Percentiles rank a stretch among this genome's conserved stretches.
phyloP scores from a whole-genome alignment of 805 yeast genomes.

The Ogataea polymorpha region DNA sequence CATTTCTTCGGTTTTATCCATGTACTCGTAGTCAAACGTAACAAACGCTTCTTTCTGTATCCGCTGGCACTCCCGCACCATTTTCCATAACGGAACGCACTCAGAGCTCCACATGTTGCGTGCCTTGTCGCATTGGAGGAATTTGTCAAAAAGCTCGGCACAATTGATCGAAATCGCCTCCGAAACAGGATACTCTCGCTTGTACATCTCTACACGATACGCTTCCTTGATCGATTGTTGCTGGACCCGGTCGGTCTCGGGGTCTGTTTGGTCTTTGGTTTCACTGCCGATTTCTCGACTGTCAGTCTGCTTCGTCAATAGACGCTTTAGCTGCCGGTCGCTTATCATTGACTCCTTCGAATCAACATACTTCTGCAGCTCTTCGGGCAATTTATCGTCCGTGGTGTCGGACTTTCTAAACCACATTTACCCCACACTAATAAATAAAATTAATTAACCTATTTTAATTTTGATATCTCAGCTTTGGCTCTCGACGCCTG shows the following conservation, averaged over 20 bases:
- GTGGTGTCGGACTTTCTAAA: constrained; percentile 3
- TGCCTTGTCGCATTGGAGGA: constrained; percentile 26
- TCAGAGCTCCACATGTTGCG: constrained; percentile 23
- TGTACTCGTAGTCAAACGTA: constrained; percentile 31
- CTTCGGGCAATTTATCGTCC: constrained; percentile 20
- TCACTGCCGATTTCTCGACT: background rate
- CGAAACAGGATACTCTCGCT: constrained; percentile 25
- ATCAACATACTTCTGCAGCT: constrained; percentile 25
- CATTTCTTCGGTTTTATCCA: constrained; percentile 29
- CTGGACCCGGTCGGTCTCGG: background rate
- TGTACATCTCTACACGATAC: constrained; percentile 25
- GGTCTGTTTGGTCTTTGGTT: background rate
- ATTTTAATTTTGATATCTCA: background rate
- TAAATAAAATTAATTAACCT: background rate
- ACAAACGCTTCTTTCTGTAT: constrained; percentile 32
- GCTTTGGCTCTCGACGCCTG: constrained; percentile 9
- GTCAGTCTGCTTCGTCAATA: constrained; percentile 15
- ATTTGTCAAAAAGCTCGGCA: constrained; percentile 31
- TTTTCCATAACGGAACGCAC: constrained; percentile 27
- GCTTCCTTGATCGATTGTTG: background rate
- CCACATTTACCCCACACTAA: constrained; percentile 10
- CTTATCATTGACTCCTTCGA: constrained; percentile 27
- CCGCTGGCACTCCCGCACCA: constrained; percentile 30
- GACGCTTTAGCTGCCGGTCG: constrained; percentile 32
- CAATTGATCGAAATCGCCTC: constrained; percentile 34